Percentiles rank a stretch among this genome's conserved stretches.
Conservation (phyloP, 2,329 filamentous ascomycete species). For the Paracorniculantispora psalliotae region DNA sequence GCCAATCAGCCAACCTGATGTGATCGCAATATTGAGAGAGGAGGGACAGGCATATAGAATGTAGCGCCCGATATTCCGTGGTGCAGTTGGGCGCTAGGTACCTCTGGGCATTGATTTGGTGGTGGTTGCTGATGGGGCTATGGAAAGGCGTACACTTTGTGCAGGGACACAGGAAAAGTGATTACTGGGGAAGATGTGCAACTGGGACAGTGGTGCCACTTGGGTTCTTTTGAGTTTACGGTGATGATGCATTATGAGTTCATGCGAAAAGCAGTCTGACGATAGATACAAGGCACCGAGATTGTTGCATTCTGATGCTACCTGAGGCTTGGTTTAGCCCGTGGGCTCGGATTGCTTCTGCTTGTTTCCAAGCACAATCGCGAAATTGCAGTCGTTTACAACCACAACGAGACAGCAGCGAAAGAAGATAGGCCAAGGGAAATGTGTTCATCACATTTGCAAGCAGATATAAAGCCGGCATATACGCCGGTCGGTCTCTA, state of each 20-base stretch:
- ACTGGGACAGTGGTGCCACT: too few relatives aligned
- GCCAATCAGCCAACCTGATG: background rate
- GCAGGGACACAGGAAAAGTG: too few relatives aligned
- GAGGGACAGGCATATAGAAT: background rate
- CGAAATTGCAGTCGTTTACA: constrained; percentile 3
- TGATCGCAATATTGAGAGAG: background rate
- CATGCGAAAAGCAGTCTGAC: too few relatives aligned
- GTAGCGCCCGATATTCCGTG: background rate
- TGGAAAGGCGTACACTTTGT: too few relatives aligned
- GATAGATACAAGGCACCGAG: background rate
- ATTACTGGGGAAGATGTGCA: too few relatives aligned
- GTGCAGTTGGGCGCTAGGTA: too few relatives aligned
- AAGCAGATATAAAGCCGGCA: constrained; percentile 50
- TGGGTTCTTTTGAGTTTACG: too few relatives aligned
- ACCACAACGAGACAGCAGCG: constrained; percentile 1
- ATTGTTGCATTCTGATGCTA: too few relatives aligned
- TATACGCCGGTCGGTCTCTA: constrained; percentile 65
- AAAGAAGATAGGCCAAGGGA: constrained; percentile 14
- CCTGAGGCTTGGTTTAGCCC: background rate
- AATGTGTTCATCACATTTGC: constrained; percentile 33
- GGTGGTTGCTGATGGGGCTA: too few relatives aligned
- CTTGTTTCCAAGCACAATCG: constrained; percentile 11
- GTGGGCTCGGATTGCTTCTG: background rate
- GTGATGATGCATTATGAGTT: too few relatives aligned
- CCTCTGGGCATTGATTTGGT: too few relatives aligned